These are phyloP conservation scores for Solanum gandarillasii DNA, from an alignment of 257 asterid genomes.

Conservation along the genomic window DNA sequence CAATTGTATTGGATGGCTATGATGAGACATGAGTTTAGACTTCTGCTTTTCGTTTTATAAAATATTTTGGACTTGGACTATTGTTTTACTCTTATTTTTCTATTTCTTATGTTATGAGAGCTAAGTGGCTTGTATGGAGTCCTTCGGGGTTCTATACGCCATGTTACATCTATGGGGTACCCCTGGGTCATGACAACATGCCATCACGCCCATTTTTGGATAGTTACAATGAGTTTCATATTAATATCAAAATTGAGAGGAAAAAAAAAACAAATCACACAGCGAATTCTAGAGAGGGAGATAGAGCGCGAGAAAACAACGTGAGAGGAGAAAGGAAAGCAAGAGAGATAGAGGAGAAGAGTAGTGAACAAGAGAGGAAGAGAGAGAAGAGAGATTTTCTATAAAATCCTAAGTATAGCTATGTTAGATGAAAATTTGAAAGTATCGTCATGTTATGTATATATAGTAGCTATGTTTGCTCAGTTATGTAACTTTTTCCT, in stretches of 20 bases:
- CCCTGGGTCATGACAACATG: not conserved
- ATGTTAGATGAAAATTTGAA: not conserved
- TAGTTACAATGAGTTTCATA: not conserved
- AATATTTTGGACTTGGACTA: too few species aligned
- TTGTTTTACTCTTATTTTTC: too few species aligned
- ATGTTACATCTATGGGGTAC: too few species aligned
- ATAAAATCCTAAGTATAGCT: not conserved
- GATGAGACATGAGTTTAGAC: too few species aligned
- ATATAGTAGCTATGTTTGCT: not conserved
- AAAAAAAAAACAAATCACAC: not conserved
- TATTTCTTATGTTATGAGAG: too few species aligned
- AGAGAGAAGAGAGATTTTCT: not conserved
- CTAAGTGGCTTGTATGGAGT: too few species aligned
- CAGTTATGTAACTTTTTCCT: not conserved
- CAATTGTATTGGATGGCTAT: too few species aligned
- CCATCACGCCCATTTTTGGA: not conserved
- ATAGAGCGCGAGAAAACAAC: not conserved
- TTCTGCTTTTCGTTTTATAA: too few species aligned
- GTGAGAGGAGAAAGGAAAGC: not conserved
- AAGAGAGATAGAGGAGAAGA: not conserved
- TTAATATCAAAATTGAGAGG: not conserved
- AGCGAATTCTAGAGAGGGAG: not conserved
- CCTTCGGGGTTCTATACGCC: too few species aligned
- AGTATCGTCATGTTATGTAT: not conserved
- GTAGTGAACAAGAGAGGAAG: not conserved